Percentiles rank a stretch among this genome's conserved stretches.
Evolutionary conservation across 768 basidiomycete species (phyloP).

Genomic region (Dioszegia aurantiaca): DNA sequence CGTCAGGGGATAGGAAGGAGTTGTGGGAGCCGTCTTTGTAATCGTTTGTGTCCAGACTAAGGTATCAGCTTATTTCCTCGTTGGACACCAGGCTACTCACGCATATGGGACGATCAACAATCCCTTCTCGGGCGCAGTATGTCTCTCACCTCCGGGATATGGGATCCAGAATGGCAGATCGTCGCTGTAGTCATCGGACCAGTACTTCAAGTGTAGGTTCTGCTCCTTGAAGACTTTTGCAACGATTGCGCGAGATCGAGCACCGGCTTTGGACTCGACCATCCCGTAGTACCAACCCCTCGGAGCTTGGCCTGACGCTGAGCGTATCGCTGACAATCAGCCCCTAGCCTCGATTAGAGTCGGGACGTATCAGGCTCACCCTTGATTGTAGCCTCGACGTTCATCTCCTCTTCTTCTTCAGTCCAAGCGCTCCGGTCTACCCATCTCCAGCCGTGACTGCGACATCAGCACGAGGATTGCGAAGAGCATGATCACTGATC

Average conservation of each 20-base stretch:
- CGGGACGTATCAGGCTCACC: slow-evolving; percentile 14
- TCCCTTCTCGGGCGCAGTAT: slow-evolving; percentile 15
- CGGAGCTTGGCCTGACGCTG: slow-evolving; percentile 20
- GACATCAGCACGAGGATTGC: slow-evolving; percentile 3
- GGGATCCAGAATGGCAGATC: slow-evolving; percentile 40
- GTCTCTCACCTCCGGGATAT: slow-evolving; percentile 17
- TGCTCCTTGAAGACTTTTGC: slow-evolving; percentile 37
- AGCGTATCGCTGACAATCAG: slow-evolving; percentile 19
- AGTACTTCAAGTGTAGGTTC: slow-evolving; percentile 35
- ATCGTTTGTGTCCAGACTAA: slow-evolving; percentile 43
- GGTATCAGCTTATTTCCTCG: neutral
- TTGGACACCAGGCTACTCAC: slow-evolving; percentile 16
- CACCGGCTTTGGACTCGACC: slow-evolving; percentile 29
- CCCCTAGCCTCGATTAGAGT: neutral
- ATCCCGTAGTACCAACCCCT: slow-evolving; percentile 45
- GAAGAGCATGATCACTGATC: neutral
- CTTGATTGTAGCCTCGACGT: slow-evolving; percentile 30
- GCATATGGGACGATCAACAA: slow-evolving; percentile 36
- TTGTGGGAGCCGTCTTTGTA: slow-evolving; percentile 40
- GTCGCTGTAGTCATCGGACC: slow-evolving; percentile 34
- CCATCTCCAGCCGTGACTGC: slow-evolving; percentile 45
- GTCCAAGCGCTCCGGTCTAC: slow-evolving; percentile 26
- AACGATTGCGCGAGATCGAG: slow-evolving; percentile 34
- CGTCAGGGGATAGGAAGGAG: slow-evolving; percentile 29
- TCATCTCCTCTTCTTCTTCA: slow-evolving; percentile 33